Base-by-base conservation (phyloP, 1,284 basidiomycete species). In the Ganoderma boninense region DNA sequence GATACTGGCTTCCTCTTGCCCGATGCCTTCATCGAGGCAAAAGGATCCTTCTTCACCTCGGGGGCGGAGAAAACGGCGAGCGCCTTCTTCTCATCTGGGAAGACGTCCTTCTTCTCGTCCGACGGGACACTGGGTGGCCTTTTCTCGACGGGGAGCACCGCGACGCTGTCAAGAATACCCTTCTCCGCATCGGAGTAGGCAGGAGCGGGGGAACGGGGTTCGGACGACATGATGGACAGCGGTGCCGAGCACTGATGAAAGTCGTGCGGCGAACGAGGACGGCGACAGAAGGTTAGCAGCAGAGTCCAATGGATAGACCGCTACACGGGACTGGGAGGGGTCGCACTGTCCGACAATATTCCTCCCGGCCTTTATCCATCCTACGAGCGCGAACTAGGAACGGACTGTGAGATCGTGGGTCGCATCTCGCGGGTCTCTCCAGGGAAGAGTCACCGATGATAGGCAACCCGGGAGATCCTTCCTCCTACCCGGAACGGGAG, bases 141-240 rank as follows among this genome's bases (percentile, higher is more conserved):
- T 78, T 85, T 83, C 77, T 84, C 81, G 59, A 78, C 79, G 61
- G 77, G 75, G 71, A 76, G 78, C 23, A 74, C 71, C 62, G 82
- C 76, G 68, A 71, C 67, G 49, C 69, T 40, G 64, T 88, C 87
- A 57, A 86, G 77, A 65, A 83, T 84, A 66, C 89, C 90, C 77
- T 86, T 88, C 82, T 92, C 90, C 65, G 87, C 84, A 71, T 90
- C 88, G 79, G 83, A 83, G 74, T 85, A 82, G 69, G 80, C 79
- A 71, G 82, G 76, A 69, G 80, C 77, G 75, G 80, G 75, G 72
- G 80, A 77, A 80, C 71, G 71, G 68, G 71, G 64, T 66, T 75
- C 73, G 69, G 77, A 73, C 71, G 76, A 76, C 77, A 77, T 79
- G 68, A 67, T 66, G 67, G 69, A 42, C 35, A 68, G 54, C 35